Evolutionary conservation across 1,139 yeast species (phyloP).

Genomic region (Diutina catenulata): DNA sequence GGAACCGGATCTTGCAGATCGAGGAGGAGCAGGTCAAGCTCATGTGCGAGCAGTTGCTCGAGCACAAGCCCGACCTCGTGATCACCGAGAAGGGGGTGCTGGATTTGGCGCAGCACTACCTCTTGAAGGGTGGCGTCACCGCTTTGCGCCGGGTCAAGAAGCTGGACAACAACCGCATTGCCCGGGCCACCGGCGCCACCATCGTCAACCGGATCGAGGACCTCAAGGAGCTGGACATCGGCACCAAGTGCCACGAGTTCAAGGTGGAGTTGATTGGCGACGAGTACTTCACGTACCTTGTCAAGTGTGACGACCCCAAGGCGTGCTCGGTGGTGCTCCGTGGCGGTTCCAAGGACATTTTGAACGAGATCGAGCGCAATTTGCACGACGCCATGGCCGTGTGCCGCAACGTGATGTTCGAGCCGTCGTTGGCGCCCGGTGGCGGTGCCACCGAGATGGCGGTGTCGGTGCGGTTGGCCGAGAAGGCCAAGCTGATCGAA

Average conservation of each 20-base stretch:
- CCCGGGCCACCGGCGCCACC: conserved; percentile 96
- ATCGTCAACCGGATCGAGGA: conserved; percentile 94
- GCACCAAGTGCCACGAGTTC: conserved; percentile 81
- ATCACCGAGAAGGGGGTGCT: conserved; percentile 98
- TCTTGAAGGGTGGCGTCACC: conserved; percentile 86
- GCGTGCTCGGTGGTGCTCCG: conserved; percentile 91
- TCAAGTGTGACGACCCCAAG: conserved; percentile 71
- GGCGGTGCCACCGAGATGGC: conserved; percentile 99
- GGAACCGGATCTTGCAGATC: conserved; percentile 90
- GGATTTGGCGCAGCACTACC: conserved; percentile 93
- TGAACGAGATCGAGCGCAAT: conserved; percentile 93
- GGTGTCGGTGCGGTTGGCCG: conserved; percentile 76
- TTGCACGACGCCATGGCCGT: conserved; percentile 99
- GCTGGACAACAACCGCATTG: conserved; percentile 91
- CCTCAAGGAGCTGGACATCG: conserved; percentile 80
- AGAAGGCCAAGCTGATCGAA: conserved; percentile 83
- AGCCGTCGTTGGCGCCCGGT: conserved; percentile 93
- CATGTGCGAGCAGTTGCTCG: conserved; percentile 76
- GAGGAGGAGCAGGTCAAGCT: conserved; percentile 94
- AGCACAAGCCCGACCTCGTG: conserved; percentile 85
- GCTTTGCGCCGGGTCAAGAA: conserved; percentile 92
- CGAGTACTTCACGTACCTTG: conserved; percentile 84
- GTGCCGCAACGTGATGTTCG: conserved; percentile 87
- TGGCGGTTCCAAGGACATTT: conserved; percentile 94
- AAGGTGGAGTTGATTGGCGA: conserved; percentile 94